Evolutionary conservation across 2,329 filamentous ascomycete species (phyloP).

Genomic region (Penicillium sp.): DNA sequence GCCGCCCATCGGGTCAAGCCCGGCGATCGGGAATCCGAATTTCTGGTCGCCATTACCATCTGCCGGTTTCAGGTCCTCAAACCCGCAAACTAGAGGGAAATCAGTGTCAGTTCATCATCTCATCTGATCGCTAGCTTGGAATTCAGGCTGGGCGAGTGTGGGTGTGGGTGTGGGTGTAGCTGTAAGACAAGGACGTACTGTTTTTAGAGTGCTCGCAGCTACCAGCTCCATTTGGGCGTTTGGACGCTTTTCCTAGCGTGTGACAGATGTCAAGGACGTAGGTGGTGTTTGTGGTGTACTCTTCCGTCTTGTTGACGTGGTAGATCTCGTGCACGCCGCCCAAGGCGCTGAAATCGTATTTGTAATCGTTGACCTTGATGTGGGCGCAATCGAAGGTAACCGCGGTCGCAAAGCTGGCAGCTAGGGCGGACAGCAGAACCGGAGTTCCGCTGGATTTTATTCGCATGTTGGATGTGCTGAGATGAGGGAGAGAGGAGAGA

Average conservation of each 20-base stretch:
- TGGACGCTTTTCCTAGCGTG: slow-evolving; percentile 32
- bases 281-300: slow-evolving; percentile 38
- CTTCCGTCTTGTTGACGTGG: slow-evolving; percentile 33
- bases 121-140: no score
- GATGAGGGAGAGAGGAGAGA: neutral
- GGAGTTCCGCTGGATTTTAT: slow-evolving; percentile 31
- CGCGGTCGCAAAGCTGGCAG: slow-evolving; percentile 35
- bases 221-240: slow-evolving; percentile 20
- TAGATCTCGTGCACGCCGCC: slow-evolving; percentile 43
- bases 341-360: slow-evolving; percentile 45
- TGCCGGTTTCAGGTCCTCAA: slow-evolving; percentile 60
- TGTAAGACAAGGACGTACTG: slow-evolving; percentile 28
- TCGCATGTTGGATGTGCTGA: slow-evolving; percentile 39
- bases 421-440: slow-evolving; percentile 31
- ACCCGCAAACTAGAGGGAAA: slow-evolving; percentile 69
- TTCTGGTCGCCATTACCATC: slow-evolving; percentile 56
- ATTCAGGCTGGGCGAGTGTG: no score
- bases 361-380: slow-evolving; percentile 40
- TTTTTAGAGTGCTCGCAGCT: slow-evolving; percentile 42
- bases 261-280: slow-evolving; percentile 44
- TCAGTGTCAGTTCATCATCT: slow-evolving; percentile 7
- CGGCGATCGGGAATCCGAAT: slow-evolving; percentile 73
- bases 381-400: slow-evolving; percentile 43
- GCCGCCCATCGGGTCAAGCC: slow-evolving; percentile 63
- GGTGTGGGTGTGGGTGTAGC: neutral